phyloP scores from a whole-genome alignment of 495 filamentous ascomycete genomes.

The Penicillium coprophilum region DNA sequence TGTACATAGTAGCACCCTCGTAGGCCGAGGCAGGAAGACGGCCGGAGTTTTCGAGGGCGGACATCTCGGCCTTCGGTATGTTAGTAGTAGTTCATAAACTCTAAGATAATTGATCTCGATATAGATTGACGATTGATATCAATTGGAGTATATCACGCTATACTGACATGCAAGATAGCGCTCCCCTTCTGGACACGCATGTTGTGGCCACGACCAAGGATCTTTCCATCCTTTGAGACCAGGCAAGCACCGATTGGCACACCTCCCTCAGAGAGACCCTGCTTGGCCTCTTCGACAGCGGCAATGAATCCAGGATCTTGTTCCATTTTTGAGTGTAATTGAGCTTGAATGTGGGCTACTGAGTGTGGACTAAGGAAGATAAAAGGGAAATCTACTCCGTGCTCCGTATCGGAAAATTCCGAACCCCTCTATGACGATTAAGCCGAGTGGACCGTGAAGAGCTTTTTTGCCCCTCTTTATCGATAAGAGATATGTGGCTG shows the following conservation, averaged over 20 bases:
- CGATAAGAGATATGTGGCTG: conserved; percentile 26
- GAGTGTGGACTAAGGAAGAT: conserved; percentile 1
- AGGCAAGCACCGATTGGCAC: conserved; percentile 81
- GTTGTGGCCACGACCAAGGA: conserved; percentile 80
- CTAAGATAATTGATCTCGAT: neutral
- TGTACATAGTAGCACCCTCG: conserved; percentile 78
- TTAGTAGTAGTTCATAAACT: neutral
- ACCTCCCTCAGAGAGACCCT: conserved; percentile 69
- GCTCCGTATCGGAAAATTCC: conserved; percentile 18
- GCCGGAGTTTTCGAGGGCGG: conserved; percentile 75
- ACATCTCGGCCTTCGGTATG: conserved; percentile 67
- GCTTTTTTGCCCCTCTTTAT: conserved; percentile 18
- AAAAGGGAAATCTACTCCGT: conserved; percentile 5
- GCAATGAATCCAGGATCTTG: conserved; percentile 51
- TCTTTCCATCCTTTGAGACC: conserved; percentile 65
- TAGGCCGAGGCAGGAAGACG: conserved; percentile 71
- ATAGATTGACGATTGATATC: conserved; percentile 3
- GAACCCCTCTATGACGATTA: conserved; percentile 14
- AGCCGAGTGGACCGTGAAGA: conserved; percentile 21
- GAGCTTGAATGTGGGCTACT: neutral
- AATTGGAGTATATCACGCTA: neutral
- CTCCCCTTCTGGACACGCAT: conserved; percentile 77
- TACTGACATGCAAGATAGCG: conserved; percentile 70
- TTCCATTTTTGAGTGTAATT: conserved; percentile 36
- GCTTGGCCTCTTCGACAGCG: conserved; percentile 76